Evolutionary conservation across 352 stramenopile genomes (phyloP), one percentile per base, ranked within the genome.

Genomic region (Phytophthora quininea): DNA sequence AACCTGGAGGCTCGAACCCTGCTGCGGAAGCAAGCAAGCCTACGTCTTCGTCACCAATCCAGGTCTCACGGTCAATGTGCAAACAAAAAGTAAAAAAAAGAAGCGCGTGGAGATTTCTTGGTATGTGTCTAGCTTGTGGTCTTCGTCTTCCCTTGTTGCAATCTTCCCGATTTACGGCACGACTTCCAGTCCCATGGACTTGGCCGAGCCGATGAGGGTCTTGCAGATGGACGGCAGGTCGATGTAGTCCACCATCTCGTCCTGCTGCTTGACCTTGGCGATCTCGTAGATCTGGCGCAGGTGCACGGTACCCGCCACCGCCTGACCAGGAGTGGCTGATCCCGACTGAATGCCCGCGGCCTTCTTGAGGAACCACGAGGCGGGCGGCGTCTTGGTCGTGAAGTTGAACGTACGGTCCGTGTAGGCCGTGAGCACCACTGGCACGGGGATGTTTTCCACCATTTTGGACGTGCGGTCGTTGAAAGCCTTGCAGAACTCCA

Each of bases 401-500:
- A 99, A 99, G 54, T 93, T 97, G 78, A 99, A 99, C 50, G 92
- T 98, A 57, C 97, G 86, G 82, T 99, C 96, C 27, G 76, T 85
- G 68, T 91, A 98, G 19, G 97, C 97, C 31, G 87, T 95, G 61
- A 99, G 82, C 72, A 93, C 79, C 3, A 99, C 97, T 6, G 91
- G 89, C 15, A 98, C 84, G 27, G 97, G 96, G 32, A 91, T 97
- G 61, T 98, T 95, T 31, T 96, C 90, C 61, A 93, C 93, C 42
- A 98, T 84, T 42, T 93, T 86, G 74, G 84, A 82, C 42, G 97
- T 99, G 64, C 88, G 88, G 15, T 98, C 97, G 76, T 99, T 99
- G 77, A 99, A 99, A 57, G 97, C 90, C 84, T 99, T 99, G 89
- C 97, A 99, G 80, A 99, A 99, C 79, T 99, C 96, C 80, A 98